Evolutionary conservation across 179 eudicot species (phyloP), one percentile per base, ranked within the genome.

Genomic region (Nepenthes alata): DNA sequence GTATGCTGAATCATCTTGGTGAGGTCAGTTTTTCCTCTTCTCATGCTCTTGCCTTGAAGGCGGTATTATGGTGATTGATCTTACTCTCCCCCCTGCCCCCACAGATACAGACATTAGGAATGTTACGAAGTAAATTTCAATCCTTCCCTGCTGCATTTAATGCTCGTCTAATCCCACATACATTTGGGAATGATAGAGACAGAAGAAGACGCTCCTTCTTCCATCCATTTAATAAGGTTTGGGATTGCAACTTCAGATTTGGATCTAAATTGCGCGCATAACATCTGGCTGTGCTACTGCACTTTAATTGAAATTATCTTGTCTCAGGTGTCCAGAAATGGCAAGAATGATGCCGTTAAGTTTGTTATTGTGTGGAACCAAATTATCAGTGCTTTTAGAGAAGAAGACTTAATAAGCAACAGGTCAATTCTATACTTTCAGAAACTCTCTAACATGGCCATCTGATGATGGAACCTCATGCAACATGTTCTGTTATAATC

Each of bases 401-500:
- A 87, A 66, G 99, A 94, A 75, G 99, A 94, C 78, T 74, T 94
- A 59, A 85, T 94, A 73, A 87, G 91, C 81, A 87, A 87, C 84
- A 83, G 95, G 98, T 89, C 50, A 9, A 60, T 36, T 50, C 57
- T 55, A 25, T 52, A 6, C 14, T 3, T 47, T 57, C n/a, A 57
- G 7, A n/a, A 10, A 5, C 5, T 36, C 7, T 7, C 16, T 57
- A 3, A 11, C 13, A 2, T 44, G 3, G 25, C 2, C 3, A 37
- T 11, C 5, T 36, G 11, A 10, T 57, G 58, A 2, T 13, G 54
- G 62, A 51, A 59, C 50, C 57, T 70, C 61, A 57, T 48, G 47
- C 53, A 62, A 63, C 13, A 52, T 68, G 25, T 65, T 61, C 45
- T 35, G 51, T 58, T 61, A 13, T 69, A 57, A 63, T 70, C 85